These are phyloP conservation scores for Monosporascus sp. DNA, from an alignment of 2,329 filamentous ascomycete genomes.

Conservation along the genomic window DNA sequence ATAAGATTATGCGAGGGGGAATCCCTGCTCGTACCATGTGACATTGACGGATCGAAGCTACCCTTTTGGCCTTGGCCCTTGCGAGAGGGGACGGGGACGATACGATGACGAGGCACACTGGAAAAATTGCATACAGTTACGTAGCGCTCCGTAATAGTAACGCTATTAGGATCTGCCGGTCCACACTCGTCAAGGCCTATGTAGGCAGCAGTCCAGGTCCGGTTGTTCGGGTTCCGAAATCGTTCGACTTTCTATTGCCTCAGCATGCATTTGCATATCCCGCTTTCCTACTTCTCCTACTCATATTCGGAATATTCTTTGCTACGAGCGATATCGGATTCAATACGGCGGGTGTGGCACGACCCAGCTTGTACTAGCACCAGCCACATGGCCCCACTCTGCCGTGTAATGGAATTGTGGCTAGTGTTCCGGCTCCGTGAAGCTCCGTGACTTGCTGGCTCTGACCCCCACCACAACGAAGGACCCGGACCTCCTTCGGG, in stretches of 20 bases:
- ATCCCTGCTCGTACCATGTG: constrained; percentile 1
- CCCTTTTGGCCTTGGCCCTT: too few species aligned
- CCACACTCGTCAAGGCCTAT: constrained; percentile 7
- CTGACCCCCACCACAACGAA: too few species aligned
- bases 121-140: too few species aligned
- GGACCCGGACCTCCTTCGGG: too few species aligned
- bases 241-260: constrained; percentile 2
- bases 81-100: background rate
- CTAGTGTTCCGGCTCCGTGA: too few species aligned
- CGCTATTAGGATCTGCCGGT: background rate
- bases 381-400: too few species aligned
- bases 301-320: background rate
- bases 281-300: background rate
- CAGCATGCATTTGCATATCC: background rate
- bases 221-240: constrained; percentile 16
- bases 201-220: background rate
- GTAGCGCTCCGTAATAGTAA: too few species aligned
- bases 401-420: too few species aligned
- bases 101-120: background rate
- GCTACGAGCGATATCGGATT: background rate
- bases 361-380: too few species aligned
- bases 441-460: too few species aligned
- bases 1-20: constrained; percentile 29
- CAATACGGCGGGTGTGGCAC: too few species aligned
- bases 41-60: background rate